Evolutionary conservation across 805 yeast genomes (phyloP).

Genomic region (Ogataea kodamae): DNA sequence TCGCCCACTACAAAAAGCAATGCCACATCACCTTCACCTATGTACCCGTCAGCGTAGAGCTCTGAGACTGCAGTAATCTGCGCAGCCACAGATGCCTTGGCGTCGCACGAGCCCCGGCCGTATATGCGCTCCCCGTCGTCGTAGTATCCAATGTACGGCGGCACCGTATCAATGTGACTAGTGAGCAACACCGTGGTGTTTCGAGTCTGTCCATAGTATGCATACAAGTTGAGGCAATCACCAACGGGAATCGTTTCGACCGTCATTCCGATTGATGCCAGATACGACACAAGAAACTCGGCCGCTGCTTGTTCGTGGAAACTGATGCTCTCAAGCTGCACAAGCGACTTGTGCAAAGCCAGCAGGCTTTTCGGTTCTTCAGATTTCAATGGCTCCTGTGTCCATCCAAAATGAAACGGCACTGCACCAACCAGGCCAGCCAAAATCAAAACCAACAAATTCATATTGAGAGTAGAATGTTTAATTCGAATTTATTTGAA

Average conservation of each 20-base stretch:
- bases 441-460: background rate
- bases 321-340: constrained; percentile 36
- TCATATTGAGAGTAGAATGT: constrained; percentile 1
- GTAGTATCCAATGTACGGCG: constrained; percentile 55
- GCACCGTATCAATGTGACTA: constrained; percentile 71
- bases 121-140: constrained; percentile 46
- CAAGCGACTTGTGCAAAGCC: constrained; percentile 34
- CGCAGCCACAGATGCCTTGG: constrained; percentile 67
- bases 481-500: no score
- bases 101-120: constrained; percentile 70
- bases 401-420: constrained; percentile 10
- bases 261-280: constrained; percentile 43
- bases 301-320: constrained; percentile 38
- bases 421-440: background rate
- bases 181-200: constrained; percentile 51
- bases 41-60: constrained; percentile 35
- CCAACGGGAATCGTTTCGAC: constrained; percentile 44
- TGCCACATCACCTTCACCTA: constrained; percentile 53
- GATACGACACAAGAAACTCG: constrained; percentile 36
- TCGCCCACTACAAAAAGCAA: constrained; percentile 68
- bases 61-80: constrained; percentile 55
- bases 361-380: constrained; percentile 15
- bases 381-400: background rate
- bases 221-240: constrained; percentile 50
- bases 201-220: constrained; percentile 45